phyloP scores from a whole-genome alignment of 106 monocot species.

The Dioscorea zingiberensis region DNA sequence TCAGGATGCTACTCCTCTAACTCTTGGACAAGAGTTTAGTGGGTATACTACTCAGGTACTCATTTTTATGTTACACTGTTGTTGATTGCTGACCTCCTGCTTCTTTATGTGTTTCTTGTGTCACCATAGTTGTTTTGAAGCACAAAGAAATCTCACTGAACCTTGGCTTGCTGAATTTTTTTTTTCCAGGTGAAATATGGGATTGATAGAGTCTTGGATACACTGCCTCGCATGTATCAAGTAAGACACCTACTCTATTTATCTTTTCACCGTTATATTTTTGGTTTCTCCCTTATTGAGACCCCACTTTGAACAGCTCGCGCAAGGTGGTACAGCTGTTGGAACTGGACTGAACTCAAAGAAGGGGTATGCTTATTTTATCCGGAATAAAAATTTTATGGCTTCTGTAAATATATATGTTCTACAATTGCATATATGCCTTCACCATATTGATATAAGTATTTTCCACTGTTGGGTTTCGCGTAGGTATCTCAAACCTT shows the following conservation, averaged over 20 bases:
- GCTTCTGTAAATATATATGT: neutral
- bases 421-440: no score
- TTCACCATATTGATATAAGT: no score
- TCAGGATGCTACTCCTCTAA: conserved; percentile 95
- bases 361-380: conserved; percentile 56
- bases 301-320: conserved; percentile 58
- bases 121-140: neutral
- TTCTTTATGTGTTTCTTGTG: no score
- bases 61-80: neutral
- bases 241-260: conserved; percentile 21
- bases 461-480: no score
- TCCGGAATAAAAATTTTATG: neutral
- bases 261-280: neutral
- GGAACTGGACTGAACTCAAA: conserved; percentile 96
- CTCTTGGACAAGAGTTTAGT: conserved; percentile 98
- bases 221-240: conserved; percentile 93
- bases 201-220: conserved; percentile 55
- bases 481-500: no score
- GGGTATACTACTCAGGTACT: conserved; percentile 91
- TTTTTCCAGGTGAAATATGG: conserved; percentile 77
- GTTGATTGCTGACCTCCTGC: neutral
- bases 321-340: conserved; percentile 99
- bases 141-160: neutral
- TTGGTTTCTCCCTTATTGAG: neutral
- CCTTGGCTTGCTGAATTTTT: neutral